Conservation (phyloP, 140 eudicot species). For the Senecio squalidus region DNA sequence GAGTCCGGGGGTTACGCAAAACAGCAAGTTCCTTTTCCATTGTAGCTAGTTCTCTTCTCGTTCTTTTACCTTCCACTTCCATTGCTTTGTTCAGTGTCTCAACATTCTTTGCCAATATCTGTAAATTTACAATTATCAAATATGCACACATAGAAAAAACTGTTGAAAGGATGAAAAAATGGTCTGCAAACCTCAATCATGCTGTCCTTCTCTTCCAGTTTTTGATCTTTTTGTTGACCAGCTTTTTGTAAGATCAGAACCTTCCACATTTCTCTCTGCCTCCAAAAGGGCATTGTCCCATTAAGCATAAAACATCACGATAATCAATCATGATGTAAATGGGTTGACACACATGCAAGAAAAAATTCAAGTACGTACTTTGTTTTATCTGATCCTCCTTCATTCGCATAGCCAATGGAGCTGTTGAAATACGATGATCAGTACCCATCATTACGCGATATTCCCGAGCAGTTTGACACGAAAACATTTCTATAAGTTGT, state of each 20-base stretch:
- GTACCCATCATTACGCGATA: slow-evolving; percentile 96
- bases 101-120: too few species aligned
- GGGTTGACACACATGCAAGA: slow-evolving; percentile 4
- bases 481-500: slow-evolving; percentile 86
- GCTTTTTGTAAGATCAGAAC: slow-evolving; percentile 65
- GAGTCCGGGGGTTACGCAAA: too few species aligned
- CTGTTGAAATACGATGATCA: slow-evolving; percentile 69
- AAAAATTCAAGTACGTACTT: slow-evolving; percentile 38
- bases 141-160: too few species aligned
- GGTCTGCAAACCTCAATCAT: too few species aligned
- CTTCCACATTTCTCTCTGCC: slow-evolving; percentile 28
- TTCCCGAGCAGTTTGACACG: slow-evolving; percentile 81
- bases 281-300: neutral
- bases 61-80: too few species aligned
- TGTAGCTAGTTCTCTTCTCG: too few species aligned
- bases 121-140: too few species aligned
- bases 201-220: slow-evolving; percentile 70
- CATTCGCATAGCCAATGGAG: slow-evolving; percentile 94
- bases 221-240: slow-evolving; percentile 66
- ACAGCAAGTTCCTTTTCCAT: too few species aligned
- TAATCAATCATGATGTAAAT: neutral
- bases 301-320: neutral
- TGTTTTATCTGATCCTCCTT: slow-evolving; percentile 85
- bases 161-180: too few species aligned
- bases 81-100: too few species aligned